These are phyloP conservation scores for Candida pseudoglaebosa DNA, from an alignment of 805 yeast genomes.

Conservation along the genomic window DNA sequence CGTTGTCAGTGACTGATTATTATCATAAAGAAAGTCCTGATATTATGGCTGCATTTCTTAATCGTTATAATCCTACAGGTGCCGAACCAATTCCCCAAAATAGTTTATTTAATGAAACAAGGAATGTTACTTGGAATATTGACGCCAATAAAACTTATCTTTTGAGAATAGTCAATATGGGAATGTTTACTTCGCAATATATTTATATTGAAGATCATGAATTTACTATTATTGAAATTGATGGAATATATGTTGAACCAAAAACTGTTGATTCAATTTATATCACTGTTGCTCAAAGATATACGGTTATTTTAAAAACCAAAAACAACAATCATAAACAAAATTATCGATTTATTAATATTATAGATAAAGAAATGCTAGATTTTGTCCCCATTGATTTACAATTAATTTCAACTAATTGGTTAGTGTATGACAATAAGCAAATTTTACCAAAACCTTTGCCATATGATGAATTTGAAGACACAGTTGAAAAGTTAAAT, in stretches of 20 bases:
- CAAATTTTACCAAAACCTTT: conserved; percentile 38
- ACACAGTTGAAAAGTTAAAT: conserved; percentile 41
- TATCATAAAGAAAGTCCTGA: conserved; percentile 63
- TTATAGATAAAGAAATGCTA: conserved; percentile 77
- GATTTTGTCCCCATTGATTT: conserved; percentile 68
- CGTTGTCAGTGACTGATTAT: conserved; percentile 77
- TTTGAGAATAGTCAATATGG: conserved; percentile 75
- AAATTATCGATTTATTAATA: conserved; percentile 81
- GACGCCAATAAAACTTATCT: conserved; percentile 83
- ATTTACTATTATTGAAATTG: conserved; percentile 84
- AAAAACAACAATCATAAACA: conserved; percentile 49
- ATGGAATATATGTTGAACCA: conserved; percentile 82
- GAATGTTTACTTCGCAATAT: conserved; percentile 90
- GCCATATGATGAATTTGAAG: conserved; percentile 18
- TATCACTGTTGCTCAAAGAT: conserved; percentile 90
- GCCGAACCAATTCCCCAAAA: conserved; percentile 95
- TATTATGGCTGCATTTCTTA: conserved; percentile 56
- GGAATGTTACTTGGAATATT: conserved; percentile 71
- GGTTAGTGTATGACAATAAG: conserved; percentile 50
- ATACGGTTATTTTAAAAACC: conserved; percentile 73
- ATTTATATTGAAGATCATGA: conserved; percentile 85
- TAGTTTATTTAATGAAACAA: conserved; percentile 76
- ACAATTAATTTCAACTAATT: conserved; percentile 69
- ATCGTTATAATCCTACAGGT: conserved; percentile 86
- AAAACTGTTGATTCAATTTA: conserved; percentile 67